Conservation (phyloP, 345 rosid species). For the Eucalyptus regnans region DNA sequence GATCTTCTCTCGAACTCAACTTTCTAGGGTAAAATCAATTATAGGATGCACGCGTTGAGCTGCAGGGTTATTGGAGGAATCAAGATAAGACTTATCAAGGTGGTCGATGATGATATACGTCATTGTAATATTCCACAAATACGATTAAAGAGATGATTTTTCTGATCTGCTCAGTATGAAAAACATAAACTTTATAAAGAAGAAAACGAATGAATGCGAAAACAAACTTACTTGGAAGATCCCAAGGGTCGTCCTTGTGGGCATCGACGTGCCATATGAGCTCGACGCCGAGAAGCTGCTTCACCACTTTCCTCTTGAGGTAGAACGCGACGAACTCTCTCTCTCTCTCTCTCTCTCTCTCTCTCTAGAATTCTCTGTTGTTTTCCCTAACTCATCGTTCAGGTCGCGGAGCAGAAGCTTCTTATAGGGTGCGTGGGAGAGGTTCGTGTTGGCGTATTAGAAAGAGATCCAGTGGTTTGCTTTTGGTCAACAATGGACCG, state of each 20-base stretch:
- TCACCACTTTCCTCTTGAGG: too few species aligned
- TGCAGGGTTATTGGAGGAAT: neutral
- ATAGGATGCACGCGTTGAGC: neutral
- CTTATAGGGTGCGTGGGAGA: neutral
- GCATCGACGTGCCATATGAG: too few species aligned
- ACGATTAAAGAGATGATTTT: neutral
- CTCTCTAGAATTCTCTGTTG: neutral
- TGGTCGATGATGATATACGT: neutral
- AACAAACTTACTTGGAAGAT: conserved; percentile 13
- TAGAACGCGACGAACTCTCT: too few species aligned
- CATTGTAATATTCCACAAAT: neutral
- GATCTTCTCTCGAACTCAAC: too few species aligned
- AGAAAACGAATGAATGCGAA: neutral
- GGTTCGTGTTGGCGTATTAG: neutral
- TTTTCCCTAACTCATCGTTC: neutral
- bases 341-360: neutral
- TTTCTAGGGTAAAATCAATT: too few species aligned
- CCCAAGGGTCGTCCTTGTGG: conserved; percentile 1
- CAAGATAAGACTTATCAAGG: neutral
- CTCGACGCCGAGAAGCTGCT: too few species aligned
- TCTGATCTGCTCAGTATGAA: neutral
- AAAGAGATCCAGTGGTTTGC: neutral
- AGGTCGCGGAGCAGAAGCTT: neutral
- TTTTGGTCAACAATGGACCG: neutral
- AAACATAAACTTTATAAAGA: too few species aligned